phyloP scores from a whole-genome alignment of 2,329 filamentous ascomycete genomes.

The Fusarium redolens region DNA sequence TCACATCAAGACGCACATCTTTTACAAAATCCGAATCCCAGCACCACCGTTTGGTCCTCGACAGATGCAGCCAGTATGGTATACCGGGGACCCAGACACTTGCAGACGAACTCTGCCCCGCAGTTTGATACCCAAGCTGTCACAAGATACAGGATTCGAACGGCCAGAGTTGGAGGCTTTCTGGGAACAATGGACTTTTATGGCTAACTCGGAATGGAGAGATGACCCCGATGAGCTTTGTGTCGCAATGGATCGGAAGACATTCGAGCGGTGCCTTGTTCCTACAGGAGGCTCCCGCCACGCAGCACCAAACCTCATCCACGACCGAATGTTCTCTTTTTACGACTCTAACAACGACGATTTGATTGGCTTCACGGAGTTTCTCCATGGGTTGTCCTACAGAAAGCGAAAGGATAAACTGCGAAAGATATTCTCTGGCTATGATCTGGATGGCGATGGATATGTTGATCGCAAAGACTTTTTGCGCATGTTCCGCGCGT shows the following conservation, averaged over 20 bases:
- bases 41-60: constrained; percentile 85
- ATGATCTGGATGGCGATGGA: constrained; percentile 90
- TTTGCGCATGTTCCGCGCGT: constrained; percentile 89
- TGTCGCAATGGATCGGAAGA: constrained; percentile 90
- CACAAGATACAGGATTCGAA: constrained; percentile 81
- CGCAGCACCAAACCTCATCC: constrained; percentile 86
- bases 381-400: constrained; percentile 83
- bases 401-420: constrained; percentile 76
- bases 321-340: constrained; percentile 96
- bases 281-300: constrained; percentile 84
- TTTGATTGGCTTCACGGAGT: constrained; percentile 92
- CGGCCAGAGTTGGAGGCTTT: constrained; percentile 89
- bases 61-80: constrained; percentile 85
- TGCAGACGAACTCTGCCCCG: constrained; percentile 75
- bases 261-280: constrained; percentile 91
- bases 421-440: constrained; percentile 83
- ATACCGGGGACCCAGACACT: constrained; percentile 84
- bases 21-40: constrained; percentile 94
- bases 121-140: constrained; percentile 74
- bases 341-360: constrained; percentile 93
- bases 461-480: constrained; percentile 89
- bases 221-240: constrained; percentile 82
- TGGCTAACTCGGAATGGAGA: constrained; percentile 86
- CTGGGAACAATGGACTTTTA: constrained; percentile 96
- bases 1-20: constrained; percentile 91